Evolutionary conservation across 2,329 filamentous ascomycete species (phyloP).

Genomic region (Exophiala viscosa): DNA sequence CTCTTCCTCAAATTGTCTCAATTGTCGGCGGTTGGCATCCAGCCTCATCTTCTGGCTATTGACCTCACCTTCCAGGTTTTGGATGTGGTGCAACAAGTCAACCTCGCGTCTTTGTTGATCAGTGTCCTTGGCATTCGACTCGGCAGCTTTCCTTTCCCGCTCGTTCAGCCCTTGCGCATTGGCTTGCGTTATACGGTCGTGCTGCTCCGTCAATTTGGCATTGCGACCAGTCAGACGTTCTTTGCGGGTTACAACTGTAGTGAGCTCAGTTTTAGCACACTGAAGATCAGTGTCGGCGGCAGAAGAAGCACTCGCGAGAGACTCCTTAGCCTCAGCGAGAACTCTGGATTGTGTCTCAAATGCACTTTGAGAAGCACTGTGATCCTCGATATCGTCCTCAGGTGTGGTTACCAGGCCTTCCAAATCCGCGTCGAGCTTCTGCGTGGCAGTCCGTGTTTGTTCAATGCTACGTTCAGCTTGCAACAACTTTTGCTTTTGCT

Average conservation of each 20-base stretch:
- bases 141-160: constrained; percentile 48
- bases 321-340: constrained; percentile 49
- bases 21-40: constrained; percentile 37
- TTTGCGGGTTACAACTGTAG: constrained; percentile 49
- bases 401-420: constrained; percentile 56
- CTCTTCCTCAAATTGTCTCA: constrained; percentile 25
- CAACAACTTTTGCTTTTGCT: constrained; percentile 58
- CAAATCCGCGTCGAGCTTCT: constrained; percentile 51
- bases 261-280: constrained; percentile 32
- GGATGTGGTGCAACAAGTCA: constrained; percentile 40
- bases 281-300: constrained; percentile 53
- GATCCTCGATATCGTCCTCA: constrained; percentile 53
- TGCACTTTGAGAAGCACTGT: constrained; percentile 49
- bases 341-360: constrained; percentile 54
- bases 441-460: constrained; percentile 61
- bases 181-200: constrained; percentile 56
- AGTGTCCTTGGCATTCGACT: constrained; percentile 44
- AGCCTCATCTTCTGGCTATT: constrained; percentile 14
- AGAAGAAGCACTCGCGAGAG: constrained; percentile 49
- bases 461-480: constrained; percentile 61
- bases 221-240: constrained; percentile 58
- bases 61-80: constrained; percentile 39
- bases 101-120: constrained; percentile 44
- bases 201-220: constrained; percentile 58
- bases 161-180: constrained; percentile 57